phyloP scores from a whole-genome alignment of 2,329 filamentous ascomycete genomes.

The Scopulariopsis brevicaulis region DNA sequence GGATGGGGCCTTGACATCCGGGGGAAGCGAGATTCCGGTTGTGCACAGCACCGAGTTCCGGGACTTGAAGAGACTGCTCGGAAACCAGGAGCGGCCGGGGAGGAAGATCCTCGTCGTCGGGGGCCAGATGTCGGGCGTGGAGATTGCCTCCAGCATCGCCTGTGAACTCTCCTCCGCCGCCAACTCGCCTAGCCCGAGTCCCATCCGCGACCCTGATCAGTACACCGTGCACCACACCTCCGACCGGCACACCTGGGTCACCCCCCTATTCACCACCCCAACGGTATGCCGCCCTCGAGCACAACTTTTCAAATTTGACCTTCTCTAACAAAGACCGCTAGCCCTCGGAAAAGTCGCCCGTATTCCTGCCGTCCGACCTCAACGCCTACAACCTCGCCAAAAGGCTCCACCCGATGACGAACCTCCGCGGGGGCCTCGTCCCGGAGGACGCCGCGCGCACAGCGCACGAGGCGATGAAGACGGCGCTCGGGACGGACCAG shows the following conservation, averaged over 20 bases:
- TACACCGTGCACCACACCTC: constrained; percentile 58
- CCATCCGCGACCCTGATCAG: constrained; percentile 28
- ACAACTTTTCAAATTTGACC: not conserved
- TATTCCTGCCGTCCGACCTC: constrained; percentile 64
- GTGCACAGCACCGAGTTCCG: constrained; percentile 61
- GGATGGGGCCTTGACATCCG: constrained; percentile 13
- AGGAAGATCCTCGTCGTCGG: constrained; percentile 65
- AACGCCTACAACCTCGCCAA: constrained; percentile 58
- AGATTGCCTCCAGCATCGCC: constrained; percentile 63
- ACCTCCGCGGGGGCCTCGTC: constrained; percentile 51
- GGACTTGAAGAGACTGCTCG: constrained; percentile 36
- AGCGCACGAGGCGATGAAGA: constrained; percentile 38
- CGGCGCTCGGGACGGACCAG: constrained; percentile 41
- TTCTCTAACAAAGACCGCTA: constrained; percentile 16
- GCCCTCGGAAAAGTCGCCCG: constrained; percentile 35
- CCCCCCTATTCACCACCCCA: constrained; percentile 47
- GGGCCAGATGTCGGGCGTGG: constrained; percentile 73
- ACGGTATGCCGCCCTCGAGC: constrained; percentile 24
- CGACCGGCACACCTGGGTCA: constrained; percentile 60
- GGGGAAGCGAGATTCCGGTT: constrained; percentile 29
- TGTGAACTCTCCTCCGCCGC: constrained; percentile 55
- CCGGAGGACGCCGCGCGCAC: constrained; percentile 41
- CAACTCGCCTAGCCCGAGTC: constrained; percentile 34
- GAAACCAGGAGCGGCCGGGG: constrained; percentile 18
- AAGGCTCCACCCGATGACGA: constrained; percentile 45